Conservation (phyloP, 768 basidiomycete species). For the Suillus discolor region DNA sequence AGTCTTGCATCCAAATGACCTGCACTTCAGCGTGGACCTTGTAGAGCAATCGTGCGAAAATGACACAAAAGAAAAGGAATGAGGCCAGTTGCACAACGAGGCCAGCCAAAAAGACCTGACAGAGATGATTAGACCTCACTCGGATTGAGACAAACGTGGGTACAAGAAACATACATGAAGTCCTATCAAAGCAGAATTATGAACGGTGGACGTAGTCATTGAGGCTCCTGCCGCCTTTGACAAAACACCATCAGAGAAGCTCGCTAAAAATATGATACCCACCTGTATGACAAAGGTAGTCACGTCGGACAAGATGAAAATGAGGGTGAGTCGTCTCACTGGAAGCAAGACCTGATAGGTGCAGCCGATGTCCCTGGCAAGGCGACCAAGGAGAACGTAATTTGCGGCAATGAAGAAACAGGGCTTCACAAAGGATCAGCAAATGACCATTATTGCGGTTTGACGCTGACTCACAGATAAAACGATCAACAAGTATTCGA, state of each 20-base stretch:
- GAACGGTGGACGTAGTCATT: slow-evolving; percentile 44
- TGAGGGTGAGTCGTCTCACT: slow-evolving; percentile 50
- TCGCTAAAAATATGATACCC: neutral
- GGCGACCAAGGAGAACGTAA: slow-evolving; percentile 65
- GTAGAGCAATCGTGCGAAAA: slow-evolving; percentile 51
- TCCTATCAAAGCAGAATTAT: slow-evolving; percentile 30
- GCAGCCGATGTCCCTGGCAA: slow-evolving; percentile 52
- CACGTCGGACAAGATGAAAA: slow-evolving; percentile 66
- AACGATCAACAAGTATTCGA: slow-evolving; percentile 60
- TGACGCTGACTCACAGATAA: slow-evolving; percentile 43
- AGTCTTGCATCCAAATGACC: slow-evolving; percentile 43
- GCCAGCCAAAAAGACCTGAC: slow-evolving; percentile 59
- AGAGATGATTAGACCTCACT: slow-evolving; percentile 1
- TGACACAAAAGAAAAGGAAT: slow-evolving; percentile 48
- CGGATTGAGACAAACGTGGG: neutral
- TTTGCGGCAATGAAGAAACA: slow-evolving; percentile 76
- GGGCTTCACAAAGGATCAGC: slow-evolving; percentile 41
- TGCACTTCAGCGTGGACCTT: slow-evolving; percentile 46
- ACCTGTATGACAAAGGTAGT: slow-evolving; percentile 70
- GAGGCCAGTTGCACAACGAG: slow-evolving; percentile 58
- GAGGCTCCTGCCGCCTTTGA: slow-evolving; percentile 50
- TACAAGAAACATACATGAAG: slow-evolving; percentile 36
- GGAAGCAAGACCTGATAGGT: slow-evolving; percentile 52
- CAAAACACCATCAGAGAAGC: neutral
- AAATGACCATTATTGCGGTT: neutral